These are phyloP conservation scores for Naganishia sp. DNA, from an alignment of 1,284 basidiomycete genomes.

Conservation along the genomic window DNA sequence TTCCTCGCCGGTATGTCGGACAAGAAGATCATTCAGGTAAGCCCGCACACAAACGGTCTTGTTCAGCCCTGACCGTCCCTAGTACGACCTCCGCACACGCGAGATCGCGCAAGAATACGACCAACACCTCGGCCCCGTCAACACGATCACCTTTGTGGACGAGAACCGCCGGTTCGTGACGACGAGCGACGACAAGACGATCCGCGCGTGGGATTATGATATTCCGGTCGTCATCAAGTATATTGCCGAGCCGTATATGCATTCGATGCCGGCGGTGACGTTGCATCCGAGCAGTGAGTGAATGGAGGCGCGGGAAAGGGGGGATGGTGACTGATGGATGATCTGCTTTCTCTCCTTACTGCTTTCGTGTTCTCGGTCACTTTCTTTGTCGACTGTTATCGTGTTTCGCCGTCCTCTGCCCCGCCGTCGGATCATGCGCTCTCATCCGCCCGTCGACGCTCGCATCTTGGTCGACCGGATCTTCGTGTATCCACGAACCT, in stretches of 20 bases:
- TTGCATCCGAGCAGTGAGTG: conserved; percentile 86
- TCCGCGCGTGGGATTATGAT: conserved; percentile 97
- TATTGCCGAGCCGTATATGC: conserved; percentile 99
- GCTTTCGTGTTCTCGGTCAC: neutral
- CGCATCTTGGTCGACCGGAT: too few species aligned
- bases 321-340: neutral
- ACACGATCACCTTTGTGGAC: conserved; percentile 96
- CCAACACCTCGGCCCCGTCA: conserved; percentile 96
- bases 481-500: too few species aligned
- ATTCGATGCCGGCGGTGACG: conserved; percentile 97
- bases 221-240: conserved; percentile 99
- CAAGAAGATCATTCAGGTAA: conserved; percentile 95
- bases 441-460: too few species aligned
- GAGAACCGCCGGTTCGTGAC: conserved; percentile 96
- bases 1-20: conserved; percentile 99
- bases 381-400: neutral
- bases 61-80: conserved; percentile 3
- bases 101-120: conserved; percentile 98
- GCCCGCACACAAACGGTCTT: conserved; percentile 32
- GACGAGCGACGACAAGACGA: conserved; percentile 98
- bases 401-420: neutral
- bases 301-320: neutral
- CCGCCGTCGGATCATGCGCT: too few species aligned
- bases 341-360: conserved; percentile 2
- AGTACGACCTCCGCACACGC: conserved; percentile 92